Percentiles rank a stretch among this genome's conserved stretches.
phyloP scores from a whole-genome alignment of 2,329 filamentous ascomycete species.

The Rosellinia necatrix region DNA sequence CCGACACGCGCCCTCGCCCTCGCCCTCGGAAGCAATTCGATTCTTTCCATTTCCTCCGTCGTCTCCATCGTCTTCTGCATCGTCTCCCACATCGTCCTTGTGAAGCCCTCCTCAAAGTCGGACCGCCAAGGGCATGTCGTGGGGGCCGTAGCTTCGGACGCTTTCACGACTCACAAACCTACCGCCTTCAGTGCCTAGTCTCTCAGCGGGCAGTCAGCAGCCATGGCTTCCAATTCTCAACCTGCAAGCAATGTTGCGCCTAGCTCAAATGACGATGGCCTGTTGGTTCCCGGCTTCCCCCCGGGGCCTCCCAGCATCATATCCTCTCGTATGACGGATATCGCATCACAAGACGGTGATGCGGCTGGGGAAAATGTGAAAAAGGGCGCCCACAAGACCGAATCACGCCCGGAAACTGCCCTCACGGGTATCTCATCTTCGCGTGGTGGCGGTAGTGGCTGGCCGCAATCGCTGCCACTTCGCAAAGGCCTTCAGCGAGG shows the following conservation, averaged over 20 bases:
- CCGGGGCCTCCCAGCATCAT: constrained; percentile 66
- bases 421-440: constrained; percentile 56
- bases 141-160: not conserved
- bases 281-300: constrained; percentile 48
- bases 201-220: constrained; percentile 3
- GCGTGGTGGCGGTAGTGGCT: constrained; percentile 49
- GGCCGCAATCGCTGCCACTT: constrained; percentile 61
- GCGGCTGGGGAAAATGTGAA: constrained; percentile 33
- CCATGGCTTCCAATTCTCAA: constrained; percentile 47
- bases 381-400: constrained; percentile 47
- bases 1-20: not conserved
- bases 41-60: too few species aligned
- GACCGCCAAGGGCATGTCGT: constrained; percentile 19
- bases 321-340: constrained; percentile 73
- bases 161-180: not conserved
- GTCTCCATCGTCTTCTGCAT: not conserved
- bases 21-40: not conserved
- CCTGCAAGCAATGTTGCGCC: constrained; percentile 45
- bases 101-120: not conserved
- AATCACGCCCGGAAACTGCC: constrained; percentile 61
- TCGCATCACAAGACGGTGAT: constrained; percentile 61
- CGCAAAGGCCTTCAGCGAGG: constrained; percentile 55
- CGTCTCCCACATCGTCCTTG: not conserved
- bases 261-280: constrained; percentile 44
- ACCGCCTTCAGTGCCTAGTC: not conserved